Base-by-base conservation (phyloP, 2,329 filamentous ascomycete species). In the Cladobotryum mycophilum region DNA sequence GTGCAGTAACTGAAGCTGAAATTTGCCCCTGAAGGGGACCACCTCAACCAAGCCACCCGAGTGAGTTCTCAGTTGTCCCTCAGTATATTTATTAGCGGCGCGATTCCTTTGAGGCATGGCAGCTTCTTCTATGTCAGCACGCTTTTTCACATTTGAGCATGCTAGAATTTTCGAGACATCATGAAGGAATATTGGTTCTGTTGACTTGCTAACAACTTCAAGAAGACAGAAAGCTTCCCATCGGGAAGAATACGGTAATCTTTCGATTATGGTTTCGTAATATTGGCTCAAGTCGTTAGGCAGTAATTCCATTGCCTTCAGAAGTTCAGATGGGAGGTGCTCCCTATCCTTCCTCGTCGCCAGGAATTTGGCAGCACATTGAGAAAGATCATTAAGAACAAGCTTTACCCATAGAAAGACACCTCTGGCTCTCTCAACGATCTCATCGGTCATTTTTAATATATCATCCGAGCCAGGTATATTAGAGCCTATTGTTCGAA, bases 321-420 rank as follows among this genome's bases (percentile, higher is more conserved):
- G 9, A 7, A 50, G 42, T 9, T 45, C 5, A 0, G 3, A 2
- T 4, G 18, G 18, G 2, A 50, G 17, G 9, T 25, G 1, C 11
- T 13, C 20, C 9, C 6, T 34, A 22, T 18, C 30, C 15, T 9
- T 3, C 4, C 18, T 5, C 5, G 33, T 3, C 5, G 5, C 15
- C 3, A 25, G 4, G 20, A 15, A 12, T 5, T 6, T 6, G 2
- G 17, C 15, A 12, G 40, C 45, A 38, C 12, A 37, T 14, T 40
- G 8, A 1, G 30, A 13, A 2, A 51, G 30, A 20, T 48, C 49
- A 1, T 33, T n/a, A 12, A 51, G 4, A 1, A 51, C 44, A 18
- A 51, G n/a, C 13, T 47, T 51, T 3, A 35, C 49, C 49, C 49
- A 51, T 3, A 51, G 5, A 12, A 51, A 51, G 4, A 51, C 49